Conservation (phyloP, 2,329 filamentous ascomycete genomes). For the Penicillium sp. region DNA sequence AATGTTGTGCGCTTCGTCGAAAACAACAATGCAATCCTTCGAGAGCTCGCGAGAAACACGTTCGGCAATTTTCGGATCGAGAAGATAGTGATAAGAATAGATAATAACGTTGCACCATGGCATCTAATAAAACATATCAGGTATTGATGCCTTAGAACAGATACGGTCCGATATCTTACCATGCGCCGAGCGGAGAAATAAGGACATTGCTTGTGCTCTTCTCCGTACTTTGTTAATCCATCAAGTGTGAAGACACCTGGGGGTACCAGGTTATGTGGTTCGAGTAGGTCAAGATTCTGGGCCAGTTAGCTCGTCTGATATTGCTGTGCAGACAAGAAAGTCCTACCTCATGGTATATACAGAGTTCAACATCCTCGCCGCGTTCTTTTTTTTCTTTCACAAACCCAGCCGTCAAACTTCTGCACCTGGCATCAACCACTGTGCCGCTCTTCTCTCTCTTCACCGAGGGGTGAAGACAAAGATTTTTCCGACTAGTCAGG, state of each 20-base stretch:
- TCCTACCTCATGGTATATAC: conserved; percentile 86
- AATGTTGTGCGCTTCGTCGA: conserved; percentile 98
- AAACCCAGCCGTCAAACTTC: conserved; percentile 93
- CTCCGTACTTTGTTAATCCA: conserved; percentile 81
- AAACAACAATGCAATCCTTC: conserved; percentile 97
- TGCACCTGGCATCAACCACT: conserved; percentile 91
- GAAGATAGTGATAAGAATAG: conserved; percentile 97
- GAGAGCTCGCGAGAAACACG: conserved; percentile 92
- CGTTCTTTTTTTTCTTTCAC: conserved; percentile 96
- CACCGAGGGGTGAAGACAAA: conserved; percentile 93
- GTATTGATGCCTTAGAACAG: background rate
- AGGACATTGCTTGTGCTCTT: conserved; percentile 93
- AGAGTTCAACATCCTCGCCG: conserved; percentile 90
- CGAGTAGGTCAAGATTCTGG: conserved; percentile 86
- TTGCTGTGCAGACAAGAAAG: background rate
- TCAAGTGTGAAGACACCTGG: conserved; percentile 96
- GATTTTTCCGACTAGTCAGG: conserved; percentile 91
- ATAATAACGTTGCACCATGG: conserved; percentile 99
- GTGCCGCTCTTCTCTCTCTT: conserved; percentile 94
- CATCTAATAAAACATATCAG: conserved; percentile 62
- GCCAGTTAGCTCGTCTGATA: conserved; percentile 22
- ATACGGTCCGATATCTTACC: conserved; percentile 51
- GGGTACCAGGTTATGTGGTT: conserved; percentile 91
- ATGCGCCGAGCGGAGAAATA: conserved; percentile 96
- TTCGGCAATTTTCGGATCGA: conserved; percentile 97